Evolutionary conservation across 2,329 filamentous ascomycete genomes (phyloP), one percentile per base, ranked within the genome.

Genomic region (Phoma herbarum): DNA sequence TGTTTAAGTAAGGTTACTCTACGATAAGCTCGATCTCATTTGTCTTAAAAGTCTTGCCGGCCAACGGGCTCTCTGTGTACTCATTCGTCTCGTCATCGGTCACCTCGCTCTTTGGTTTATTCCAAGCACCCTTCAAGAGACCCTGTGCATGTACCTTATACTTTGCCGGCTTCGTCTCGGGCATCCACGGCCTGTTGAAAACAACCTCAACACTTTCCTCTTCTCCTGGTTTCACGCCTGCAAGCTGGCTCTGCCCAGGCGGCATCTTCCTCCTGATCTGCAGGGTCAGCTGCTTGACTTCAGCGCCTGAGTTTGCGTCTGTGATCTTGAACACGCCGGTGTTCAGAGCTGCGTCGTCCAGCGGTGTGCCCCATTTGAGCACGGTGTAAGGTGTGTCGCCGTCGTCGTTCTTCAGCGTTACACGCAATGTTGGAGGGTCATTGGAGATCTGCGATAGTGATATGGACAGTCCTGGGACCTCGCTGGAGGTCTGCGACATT

Each of bases 341-440:
- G 20, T 76, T 76, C 18, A 76, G 54, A 10, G 77, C 77, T 33
- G 72, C 64, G 2, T 69, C 59, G 55, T 81, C 79, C 41, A 81
- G 65, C 5, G 78, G 78, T 1, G 77, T 77, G 45, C 75, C 71
- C 78, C 78, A 80, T 61, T 70, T 75, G 23, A 78, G 64, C 8
- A 81, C 49, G 0, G 78, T 77, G 55, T 76, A 73, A 1, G 75
- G 63, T 2, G 70, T 70, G 9, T 67, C 61, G 1, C 72, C 69
- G 42, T 70, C 69, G 37, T 65, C 69, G 54, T 80, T 80, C 10
- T 73, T 72, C 46, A 80, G 63, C 1, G 72, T 77, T 22, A 79
- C 69, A 14, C 72, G 67, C 12, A 80, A 47, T 0, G 72, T 71
- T 9, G 73, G 72, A 1, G 75, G 75, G 16, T 61, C 63, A 8